Evolutionary conservation across 768 basidiomycete genomes (phyloP), one percentile per base, ranked within the genome.

Genomic region (Mycena albidolilacea): DNA sequence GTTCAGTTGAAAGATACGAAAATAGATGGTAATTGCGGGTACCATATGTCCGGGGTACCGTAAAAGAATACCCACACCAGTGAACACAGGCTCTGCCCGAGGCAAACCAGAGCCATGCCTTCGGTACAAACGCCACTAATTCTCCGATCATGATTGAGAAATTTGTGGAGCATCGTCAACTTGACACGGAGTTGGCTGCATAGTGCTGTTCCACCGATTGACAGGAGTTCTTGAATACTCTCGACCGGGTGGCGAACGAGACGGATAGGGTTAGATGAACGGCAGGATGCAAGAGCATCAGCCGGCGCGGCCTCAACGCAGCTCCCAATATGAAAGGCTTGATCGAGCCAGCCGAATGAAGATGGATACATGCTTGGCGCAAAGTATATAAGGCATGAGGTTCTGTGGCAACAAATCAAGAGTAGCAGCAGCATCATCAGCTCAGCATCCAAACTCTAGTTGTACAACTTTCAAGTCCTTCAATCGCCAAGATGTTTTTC

Each of bases 401-500:
- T 61, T 61, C 59, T 61, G 59, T 61, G 58, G 37, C 37, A 39
- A 60, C 1, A 48, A 43, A 61, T 5, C 46, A 46, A 48, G 30
- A 48, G 46, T 48, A 48, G 46, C 46, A 48, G 46, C 46, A 48
- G 7, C 7, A n/a, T n/a, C n/a, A n/a, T n/a, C n/a, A 30, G 30
- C 30, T 30, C 30, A 30, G 60, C 60, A 61, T 61, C 41, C 60
- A 41, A 61, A 61, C 60, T 61, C 60, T 43, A 61, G 38, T 61
- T 41, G 46, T 61, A 43, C 60, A 61, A 11, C 41, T 61, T 41
- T 44, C 15, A 59, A 39, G 58, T 38, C 35, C 58, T 62, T 62
- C 60, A 46, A 62, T 38, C 60, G 30, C 43, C 35, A 50, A 64
- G 62, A 64, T 64, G 62, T 64, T 64, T 64, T 64, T 46, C 62